Conservation (phyloP, 2,329 filamentous ascomycete species). For the Clarireedia sp. region DNA sequence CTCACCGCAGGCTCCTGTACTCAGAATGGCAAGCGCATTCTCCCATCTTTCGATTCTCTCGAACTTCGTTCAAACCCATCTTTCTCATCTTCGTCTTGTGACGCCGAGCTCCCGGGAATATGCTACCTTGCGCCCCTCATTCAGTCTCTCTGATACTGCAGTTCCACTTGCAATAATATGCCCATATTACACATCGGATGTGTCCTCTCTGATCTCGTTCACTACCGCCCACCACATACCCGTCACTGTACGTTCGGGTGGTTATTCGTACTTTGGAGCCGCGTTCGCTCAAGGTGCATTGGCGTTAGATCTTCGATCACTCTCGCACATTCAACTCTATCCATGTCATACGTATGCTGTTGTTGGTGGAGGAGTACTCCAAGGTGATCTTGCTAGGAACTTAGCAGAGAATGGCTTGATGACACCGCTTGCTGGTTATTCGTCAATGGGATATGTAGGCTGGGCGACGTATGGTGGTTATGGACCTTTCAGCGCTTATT, state of each 20-base stretch:
- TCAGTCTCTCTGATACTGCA: constrained; percentile 9
- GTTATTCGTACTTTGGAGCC: constrained; percentile 31
- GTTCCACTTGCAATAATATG: constrained; percentile 21
- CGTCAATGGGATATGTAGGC: constrained; percentile 29
- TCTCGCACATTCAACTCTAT: constrained; percentile 28
- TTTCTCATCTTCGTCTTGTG: not conserved
- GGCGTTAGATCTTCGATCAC: constrained; percentile 33
- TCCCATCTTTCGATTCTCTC: not conserved
- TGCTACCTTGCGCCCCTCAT: constrained; percentile 7
- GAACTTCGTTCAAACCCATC: not conserved
- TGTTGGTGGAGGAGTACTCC: constrained; percentile 32
- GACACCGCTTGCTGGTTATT: constrained; percentile 24
- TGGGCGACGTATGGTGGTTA: constrained; percentile 33
- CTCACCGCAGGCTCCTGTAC: no score
- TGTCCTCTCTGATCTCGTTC: constrained; percentile 20
- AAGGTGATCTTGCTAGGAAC: constrained; percentile 23
- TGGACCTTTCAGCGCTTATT: constrained; percentile 26
- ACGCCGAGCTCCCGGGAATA: constrained; percentile 13
- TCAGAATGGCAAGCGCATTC: not conserved
- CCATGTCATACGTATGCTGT: constrained; percentile 25
- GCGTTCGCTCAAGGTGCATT: constrained; percentile 29
- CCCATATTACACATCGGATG: constrained; percentile 24
- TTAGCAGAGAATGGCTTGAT: constrained; percentile 28
- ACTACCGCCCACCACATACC: constrained; percentile 15
- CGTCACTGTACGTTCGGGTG: constrained; percentile 28